Evolutionary conservation across 306 rosid genomes (phyloP), one percentile per base, ranked within the genome.

Genomic region (Cucumis cinereus): DNA sequence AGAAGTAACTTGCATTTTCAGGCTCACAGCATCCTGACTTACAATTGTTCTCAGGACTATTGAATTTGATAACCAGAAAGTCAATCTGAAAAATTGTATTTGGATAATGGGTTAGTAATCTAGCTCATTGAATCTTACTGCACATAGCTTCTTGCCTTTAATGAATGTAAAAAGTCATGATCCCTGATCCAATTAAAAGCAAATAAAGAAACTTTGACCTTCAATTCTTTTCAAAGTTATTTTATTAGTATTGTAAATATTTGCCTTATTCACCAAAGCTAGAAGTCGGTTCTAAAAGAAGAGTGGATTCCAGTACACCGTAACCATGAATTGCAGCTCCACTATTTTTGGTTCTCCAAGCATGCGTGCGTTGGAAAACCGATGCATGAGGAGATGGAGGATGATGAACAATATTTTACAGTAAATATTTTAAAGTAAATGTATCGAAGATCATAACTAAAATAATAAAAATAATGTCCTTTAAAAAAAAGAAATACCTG

Each of bases 1-100:
- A 58, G 83, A 61, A 64, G 72, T 82, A 81, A 75, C 78, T 75
- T 83, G 79, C 56, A 41, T 75, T 47, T 74, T 83, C 33, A 10
- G 49, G 22, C 83, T 84, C 75, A 84, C 83, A 19, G 79, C 41
- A 57, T 86, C 81, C 81, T 89, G 89, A 80, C 90, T 83, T 86
- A 90, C 58, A 26, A 90, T 89, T 81, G 93, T 85, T 88, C 96
- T 89, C 84, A 94, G 77, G 81, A 92, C 87, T 73, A 90, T 70
- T 50, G 92, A 80, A 80, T 94, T 94, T 14, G 99, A 94, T 83
- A 92, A 74, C 98, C 99, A 92, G 84, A 87, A 94, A 54, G 96
- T 88, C 84, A 94, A 82, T 85, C 99, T 94, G 93, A 33, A 83
- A 43, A 73, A 36, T 53, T 80, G 35, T 79, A 80, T 71, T 62